Evolutionary conservation across 257 asterid genomes (phyloP), one percentile per base, ranked within the genome.

Genomic region (Anisodus acutangulus): DNA sequence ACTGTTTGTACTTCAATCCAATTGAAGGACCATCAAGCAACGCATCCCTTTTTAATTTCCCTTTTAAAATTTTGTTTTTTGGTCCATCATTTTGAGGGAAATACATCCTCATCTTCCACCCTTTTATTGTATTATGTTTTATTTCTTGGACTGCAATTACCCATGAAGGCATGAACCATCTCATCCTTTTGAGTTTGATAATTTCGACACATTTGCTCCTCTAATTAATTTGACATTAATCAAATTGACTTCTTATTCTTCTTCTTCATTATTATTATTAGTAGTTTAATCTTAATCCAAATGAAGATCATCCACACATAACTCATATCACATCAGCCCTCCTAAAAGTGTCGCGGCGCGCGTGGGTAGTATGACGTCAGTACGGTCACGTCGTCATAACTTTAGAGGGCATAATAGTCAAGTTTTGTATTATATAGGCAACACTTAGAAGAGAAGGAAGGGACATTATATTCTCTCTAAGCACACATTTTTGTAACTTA

Each of bases 21-120:
- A 81, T 19, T 62, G 22, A 78, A 78, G 81, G 84, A 63, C 84
- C 84, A 26, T 47, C 74, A 66, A 81, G 62, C 84, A 59, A n/a
- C 58, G 12, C 58, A 58, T 19, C 57, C 5, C 41, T 26, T 81
- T 31, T 62, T 55, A 3, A 41, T 41, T 79, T 17, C 12, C 19
- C 81, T 55, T 15, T 13, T 80, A 6, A 17, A 68, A 5, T 67
- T 67, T 69, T 69, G n/a, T 39, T 6, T 47, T 59, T 62, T 10
- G 19, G n/a, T 43, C 47, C 58, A 80, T 9, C 10, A 15, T 60
- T 80, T 5, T 31, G 9, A 6, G 43, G n/a, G 81, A 35, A 41
- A 9, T 13, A 26, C 26, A 70, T 49, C 15, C 51, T 51, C 53
- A 76, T 13, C 45, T 66, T 22, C 86, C 86, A 26, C 84, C 66